phyloP scores from a whole-genome alignment of 495 filamentous ascomycete genomes.

The Penicillium taxi region DNA sequence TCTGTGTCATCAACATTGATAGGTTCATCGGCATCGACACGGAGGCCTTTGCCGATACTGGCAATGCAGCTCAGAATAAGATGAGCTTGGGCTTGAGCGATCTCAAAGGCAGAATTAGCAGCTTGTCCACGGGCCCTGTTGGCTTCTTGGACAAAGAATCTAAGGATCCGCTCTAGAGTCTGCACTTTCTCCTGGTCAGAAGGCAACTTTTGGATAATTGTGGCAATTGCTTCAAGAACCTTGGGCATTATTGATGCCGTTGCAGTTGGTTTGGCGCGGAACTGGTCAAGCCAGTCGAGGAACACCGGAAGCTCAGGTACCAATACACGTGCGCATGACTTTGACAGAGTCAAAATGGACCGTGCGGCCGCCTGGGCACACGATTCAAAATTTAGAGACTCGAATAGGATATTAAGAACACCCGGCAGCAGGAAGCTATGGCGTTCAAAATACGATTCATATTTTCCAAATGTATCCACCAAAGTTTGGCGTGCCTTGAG shows the following conservation, averaged over 20 bases:
- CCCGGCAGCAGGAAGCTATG: conserved; percentile 61
- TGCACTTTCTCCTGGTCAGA: conserved; percentile 53
- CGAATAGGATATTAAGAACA: conserved; percentile 76
- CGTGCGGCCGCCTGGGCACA: conserved; percentile 67
- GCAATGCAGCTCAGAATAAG: conserved; percentile 64
- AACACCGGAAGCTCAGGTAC: conserved; percentile 66
- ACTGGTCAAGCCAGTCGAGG: conserved; percentile 64
- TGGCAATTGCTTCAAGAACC: conserved; percentile 73
- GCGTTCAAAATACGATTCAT: conserved; percentile 73
- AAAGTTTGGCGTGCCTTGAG: conserved; percentile 68
- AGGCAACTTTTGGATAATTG: conserved; percentile 71
- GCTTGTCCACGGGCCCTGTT: conserved; percentile 31
- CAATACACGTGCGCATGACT: conserved; percentile 65
- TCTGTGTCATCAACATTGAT: conserved; percentile 53
- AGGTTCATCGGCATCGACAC: conserved; percentile 59
- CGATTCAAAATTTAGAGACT: conserved; percentile 55
- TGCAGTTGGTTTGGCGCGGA: conserved; percentile 50
- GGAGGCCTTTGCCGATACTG: conserved; percentile 72
- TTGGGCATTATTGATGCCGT: conserved; percentile 69
- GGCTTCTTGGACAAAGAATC: conserved; percentile 45
- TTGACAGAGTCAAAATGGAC: conserved; percentile 73
- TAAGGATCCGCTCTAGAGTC: conserved; percentile 56
- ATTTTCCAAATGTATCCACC: conserved; percentile 67
- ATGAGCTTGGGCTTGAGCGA: conserved; percentile 47
- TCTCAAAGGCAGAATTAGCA: conserved; percentile 31